A percentile compares a stretch with the other conserved stretches of the same genome.
phyloP scores from a whole-genome alignment of 2,329 filamentous ascomycete species.

The Coniochaeta pulveracea region DNA sequence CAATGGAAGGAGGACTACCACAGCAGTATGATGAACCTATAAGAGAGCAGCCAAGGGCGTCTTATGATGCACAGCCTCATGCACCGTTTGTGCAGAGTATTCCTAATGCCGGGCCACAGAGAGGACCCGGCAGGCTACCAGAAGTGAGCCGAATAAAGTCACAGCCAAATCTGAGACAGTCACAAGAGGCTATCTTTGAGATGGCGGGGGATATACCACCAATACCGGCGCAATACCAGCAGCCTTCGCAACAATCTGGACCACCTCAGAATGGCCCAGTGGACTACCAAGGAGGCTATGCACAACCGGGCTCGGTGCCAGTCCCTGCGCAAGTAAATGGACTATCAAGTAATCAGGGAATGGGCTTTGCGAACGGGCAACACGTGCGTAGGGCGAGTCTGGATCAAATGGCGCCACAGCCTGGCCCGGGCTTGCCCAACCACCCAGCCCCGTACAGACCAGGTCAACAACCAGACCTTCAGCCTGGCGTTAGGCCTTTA shows the following conservation, averaged over 20 bases:
- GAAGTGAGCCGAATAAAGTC: slow-evolving; percentile 52
- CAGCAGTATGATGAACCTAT: too few species aligned
- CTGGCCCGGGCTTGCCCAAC: slow-evolving; percentile 10
- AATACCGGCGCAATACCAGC: slow-evolving; percentile 24
- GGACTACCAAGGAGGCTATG: slow-evolving; percentile 7
- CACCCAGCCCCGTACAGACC: slow-evolving; percentile 12
- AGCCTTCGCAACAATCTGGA: slow-evolving; percentile 14
- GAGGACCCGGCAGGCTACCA: slow-evolving; percentile 36
- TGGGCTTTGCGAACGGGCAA: background rate
- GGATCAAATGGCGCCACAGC: slow-evolving; percentile 6
- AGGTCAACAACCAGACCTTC: slow-evolving; percentile 8
- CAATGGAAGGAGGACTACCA: too few species aligned
- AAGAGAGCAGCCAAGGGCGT: too few species aligned
- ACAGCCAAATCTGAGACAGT: slow-evolving; percentile 53
- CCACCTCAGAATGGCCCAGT: slow-evolving; percentile 10
- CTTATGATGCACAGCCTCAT: too few species aligned
- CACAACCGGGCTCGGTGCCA: background rate
- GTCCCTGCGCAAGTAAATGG: background rate
- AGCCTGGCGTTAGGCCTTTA: slow-evolving; percentile 6
- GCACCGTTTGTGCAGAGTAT: too few species aligned
- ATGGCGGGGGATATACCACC: slow-evolving; percentile 55
- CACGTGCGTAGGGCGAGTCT: background rate
- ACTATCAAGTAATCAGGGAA: background rate
- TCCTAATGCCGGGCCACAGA: slow-evolving; percentile 25
- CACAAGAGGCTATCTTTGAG: slow-evolving; percentile 61